Conservation (phyloP, 106 monocot genomes). For the Dendrobium catenatum region DNA sequence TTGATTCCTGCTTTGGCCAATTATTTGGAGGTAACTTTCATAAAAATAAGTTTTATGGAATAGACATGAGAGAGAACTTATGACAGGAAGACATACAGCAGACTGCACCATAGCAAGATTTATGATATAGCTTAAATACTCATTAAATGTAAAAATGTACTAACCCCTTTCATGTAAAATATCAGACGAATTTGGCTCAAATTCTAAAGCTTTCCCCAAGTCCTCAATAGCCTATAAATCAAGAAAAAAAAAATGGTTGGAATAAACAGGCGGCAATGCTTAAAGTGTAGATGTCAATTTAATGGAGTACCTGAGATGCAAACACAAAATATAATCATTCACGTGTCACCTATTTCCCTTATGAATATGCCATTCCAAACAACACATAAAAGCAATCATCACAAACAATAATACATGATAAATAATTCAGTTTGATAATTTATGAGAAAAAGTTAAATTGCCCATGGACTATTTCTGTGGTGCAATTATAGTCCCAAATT, state of each 20-base stretch:
- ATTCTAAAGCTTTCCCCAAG: constrained; percentile 78
- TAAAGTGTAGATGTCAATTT: constrained; percentile 3
- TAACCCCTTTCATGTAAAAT: constrained; percentile 95
- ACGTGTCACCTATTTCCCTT: not conserved
- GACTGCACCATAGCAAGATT: not conserved
- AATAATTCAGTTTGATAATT: too few species aligned
- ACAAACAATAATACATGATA: not conserved
- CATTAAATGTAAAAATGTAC: constrained; percentile 6
- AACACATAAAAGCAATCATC: not conserved
- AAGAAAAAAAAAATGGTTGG: not conserved
- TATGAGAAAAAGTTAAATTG: too few species aligned
- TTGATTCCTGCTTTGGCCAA: not conserved
- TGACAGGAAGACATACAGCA: not conserved
- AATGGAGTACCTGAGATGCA: not conserved
- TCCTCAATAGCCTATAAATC: constrained; percentile 77
- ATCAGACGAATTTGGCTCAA: constrained; percentile 81
- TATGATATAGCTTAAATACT: not conserved
- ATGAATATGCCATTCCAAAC: not conserved
- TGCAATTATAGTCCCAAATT: too few species aligned
- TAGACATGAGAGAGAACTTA: not conserved
- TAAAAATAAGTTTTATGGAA: not conserved
- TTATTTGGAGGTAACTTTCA: not conserved
- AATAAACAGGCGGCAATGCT: not conserved
- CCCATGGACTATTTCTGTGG: too few species aligned
- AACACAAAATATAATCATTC: not conserved